A percentile compares a stretch with the other conserved stretches of the same genome.
Conservation (phyloP, 495 filamentous ascomycete genomes). For the Penicillium riverlandense region DNA sequence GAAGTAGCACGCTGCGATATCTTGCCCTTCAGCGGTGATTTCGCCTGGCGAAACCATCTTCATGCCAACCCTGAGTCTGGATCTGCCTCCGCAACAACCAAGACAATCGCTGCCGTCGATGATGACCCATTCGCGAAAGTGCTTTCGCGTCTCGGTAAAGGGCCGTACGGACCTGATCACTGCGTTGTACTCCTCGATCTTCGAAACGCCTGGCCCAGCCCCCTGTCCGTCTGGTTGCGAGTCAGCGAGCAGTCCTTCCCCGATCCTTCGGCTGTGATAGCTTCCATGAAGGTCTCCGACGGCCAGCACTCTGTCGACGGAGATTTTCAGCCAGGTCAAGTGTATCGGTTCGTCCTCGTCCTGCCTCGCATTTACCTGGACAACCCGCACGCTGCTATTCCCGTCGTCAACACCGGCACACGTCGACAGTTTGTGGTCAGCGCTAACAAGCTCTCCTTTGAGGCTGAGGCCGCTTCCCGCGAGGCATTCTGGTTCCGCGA, state of each 20-base stretch:
- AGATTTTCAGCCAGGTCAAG: conserved; percentile 70
- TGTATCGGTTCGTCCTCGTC: conserved; percentile 67
- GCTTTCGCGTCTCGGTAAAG: conserved; percentile 32
- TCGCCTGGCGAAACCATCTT: conserved; percentile 44
- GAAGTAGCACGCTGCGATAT: conserved; percentile 74
- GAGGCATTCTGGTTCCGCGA: conserved; percentile 93
- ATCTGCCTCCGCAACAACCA: not conserved
- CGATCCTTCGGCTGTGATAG: not conserved
- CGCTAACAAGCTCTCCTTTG: conserved; percentile 66
- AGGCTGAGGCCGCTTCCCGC: conserved; percentile 67
- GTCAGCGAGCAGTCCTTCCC: conserved; percentile 37
- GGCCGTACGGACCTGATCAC: conserved; percentile 49
- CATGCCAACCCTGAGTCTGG: conserved; percentile 5
- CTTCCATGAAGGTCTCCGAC: conserved; percentile 5
- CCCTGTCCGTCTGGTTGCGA: conserved; percentile 50
- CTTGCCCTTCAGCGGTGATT: conserved; percentile 56
- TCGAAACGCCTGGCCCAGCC: conserved; percentile 79
- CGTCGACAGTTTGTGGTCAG: conserved; percentile 87
- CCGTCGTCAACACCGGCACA: conserved; percentile 62
- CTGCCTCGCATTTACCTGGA: conserved; percentile 69
- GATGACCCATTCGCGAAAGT: conserved; percentile 31
- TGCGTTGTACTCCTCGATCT: conserved; percentile 79
- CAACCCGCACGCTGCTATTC: conserved; percentile 71
- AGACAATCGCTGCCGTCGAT: conserved; percentile 9
- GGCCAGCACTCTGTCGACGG: conserved; percentile 44